phyloP scores from a whole-genome alignment of 2,329 filamentous ascomycete species.

The Hortaea werneckii region DNA sequence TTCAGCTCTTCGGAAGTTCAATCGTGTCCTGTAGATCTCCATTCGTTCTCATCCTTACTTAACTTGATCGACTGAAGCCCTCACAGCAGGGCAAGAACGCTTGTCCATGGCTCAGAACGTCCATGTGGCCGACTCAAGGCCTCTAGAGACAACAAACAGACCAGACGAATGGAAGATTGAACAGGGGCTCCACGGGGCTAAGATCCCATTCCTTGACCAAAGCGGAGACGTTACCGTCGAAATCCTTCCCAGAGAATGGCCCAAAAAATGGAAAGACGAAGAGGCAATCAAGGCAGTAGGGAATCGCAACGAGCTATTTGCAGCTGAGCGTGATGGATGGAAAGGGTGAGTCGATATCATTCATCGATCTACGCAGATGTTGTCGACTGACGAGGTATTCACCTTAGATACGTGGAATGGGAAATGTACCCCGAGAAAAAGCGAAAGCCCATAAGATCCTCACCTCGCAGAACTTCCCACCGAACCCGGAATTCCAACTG shows the following conservation, averaged over 20 bases:
- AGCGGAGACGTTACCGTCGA: constrained; percentile 19
- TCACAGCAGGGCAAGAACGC: no score
- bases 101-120: no score
- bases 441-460: constrained; percentile 47
- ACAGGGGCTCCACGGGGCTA: constrained; percentile 39
- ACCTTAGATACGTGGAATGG: constrained; percentile 53
- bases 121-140: no score
- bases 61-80: no score
- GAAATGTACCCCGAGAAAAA: constrained; percentile 61
- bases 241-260: neutral
- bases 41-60: no score
- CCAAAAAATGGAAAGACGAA: neutral
- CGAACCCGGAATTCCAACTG: constrained; percentile 35
- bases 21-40: no score
- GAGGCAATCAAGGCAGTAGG: constrained; percentile 18
- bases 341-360: constrained; percentile 23
- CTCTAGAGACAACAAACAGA: constrained; percentile 3
- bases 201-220: constrained; percentile 40
- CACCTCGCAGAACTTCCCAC: constrained; percentile 31
- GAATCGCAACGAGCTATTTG: constrained; percentile 18
- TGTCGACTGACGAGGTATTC: constrained; percentile 25
- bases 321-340: constrained; percentile 33
- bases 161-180: constrained; percentile 46
- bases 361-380: constrained; percentile 26
- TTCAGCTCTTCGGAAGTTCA: no score